Evolutionary conservation across 805 yeast species (phyloP).

Genomic region (Diddensiella santjacobensis): DNA sequence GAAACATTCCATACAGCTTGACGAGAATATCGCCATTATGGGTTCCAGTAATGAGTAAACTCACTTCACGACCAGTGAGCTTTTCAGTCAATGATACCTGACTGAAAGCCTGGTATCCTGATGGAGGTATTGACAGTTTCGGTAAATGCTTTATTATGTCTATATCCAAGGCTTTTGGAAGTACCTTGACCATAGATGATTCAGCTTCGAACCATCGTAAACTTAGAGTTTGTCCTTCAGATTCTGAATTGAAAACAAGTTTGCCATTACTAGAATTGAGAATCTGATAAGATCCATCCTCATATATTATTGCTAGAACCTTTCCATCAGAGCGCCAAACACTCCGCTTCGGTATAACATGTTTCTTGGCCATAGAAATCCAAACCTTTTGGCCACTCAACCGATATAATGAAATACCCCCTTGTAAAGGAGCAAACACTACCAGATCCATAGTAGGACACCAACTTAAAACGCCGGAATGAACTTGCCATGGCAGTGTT

Average conservation of each 20-base stretch:
- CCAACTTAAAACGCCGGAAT: constrained; percentile 29
- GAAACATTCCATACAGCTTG: constrained; percentile 35
- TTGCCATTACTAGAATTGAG: constrained; percentile 47
- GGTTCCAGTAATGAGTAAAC: constrained; percentile 28
- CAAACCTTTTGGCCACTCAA: constrained; percentile 52
- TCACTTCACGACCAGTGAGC: neutral
- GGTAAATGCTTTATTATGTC: constrained; percentile 30
- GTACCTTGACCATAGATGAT: neutral
- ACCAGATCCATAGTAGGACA: constrained; percentile 55
- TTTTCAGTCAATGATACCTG: constrained; percentile 12
- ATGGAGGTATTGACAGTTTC: constrained; percentile 16
- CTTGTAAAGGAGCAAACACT: constrained; percentile 39
- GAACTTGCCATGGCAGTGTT: constrained; percentile 18
- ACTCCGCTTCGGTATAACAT: constrained; percentile 14
- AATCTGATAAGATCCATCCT: constrained; percentile 41
- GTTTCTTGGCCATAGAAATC: constrained; percentile 38
- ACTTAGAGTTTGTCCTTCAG: constrained; percentile 26
- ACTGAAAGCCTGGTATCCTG: constrained; percentile 11
- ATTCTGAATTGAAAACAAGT: constrained; percentile 27
- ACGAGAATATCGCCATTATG: constrained; percentile 27
- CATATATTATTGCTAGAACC: constrained; percentile 43
- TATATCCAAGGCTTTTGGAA: constrained; percentile 27
- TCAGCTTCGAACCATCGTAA: constrained; percentile 34
- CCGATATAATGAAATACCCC: constrained; percentile 55
- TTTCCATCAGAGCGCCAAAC: constrained; percentile 41